Base-by-base conservation (phyloP, 768 basidiomycete genomes). In the Agrocybe chaxingu region DNA sequence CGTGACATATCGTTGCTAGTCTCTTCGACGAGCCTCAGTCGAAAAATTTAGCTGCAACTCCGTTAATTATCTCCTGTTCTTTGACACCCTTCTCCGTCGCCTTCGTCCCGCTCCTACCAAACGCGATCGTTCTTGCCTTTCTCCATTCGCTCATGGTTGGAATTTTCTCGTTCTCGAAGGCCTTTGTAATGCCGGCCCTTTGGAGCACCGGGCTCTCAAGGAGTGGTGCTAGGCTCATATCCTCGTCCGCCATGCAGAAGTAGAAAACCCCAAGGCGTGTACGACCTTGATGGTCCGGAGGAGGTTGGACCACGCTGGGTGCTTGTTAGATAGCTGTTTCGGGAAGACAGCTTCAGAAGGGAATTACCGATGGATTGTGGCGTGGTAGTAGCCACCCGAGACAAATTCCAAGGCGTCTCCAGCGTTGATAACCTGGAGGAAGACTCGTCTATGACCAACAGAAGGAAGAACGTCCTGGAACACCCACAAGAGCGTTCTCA, bases 331-430 rank as follows among this genome's bases (percentile, higher is more conserved):
- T 24, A 24, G 24, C 24, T 5, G 5, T 24, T 24, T 24, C 5
- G 24, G 24, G 24, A 24, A 16, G 3, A 24, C 5, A 24, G 24
- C 24, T 24, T 24, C 24, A 5, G 3, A 24, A 24, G 24, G 24
- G 35, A 57, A 46, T 40, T 51, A 64, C 64, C 70, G 59, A 57
- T 85, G 83, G 44, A 83, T 76, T 1, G 82, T 84, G 9, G 75
- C 77, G 31, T 70, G 74, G 63, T 84, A 84, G 55, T 69, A 82
- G 1, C 81, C 81, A 0, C 83, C 81, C 1, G 79, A 80, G 16
- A 85, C 69, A 57, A 84, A 80, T 44, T 84, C 77, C 53, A 86
- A 59, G 0, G 75, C 74, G 51, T 84, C 83, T 4, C 82, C 83
- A 0, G 78, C 72, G 45, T 85, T 84, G 41, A 86, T 71, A 8